A percentile compares a stretch with the other conserved stretches of the same genome.
Evolutionary conservation across 2,329 filamentous ascomycete species (phyloP).

Genomic region (Colletotrichum magnum): DNA sequence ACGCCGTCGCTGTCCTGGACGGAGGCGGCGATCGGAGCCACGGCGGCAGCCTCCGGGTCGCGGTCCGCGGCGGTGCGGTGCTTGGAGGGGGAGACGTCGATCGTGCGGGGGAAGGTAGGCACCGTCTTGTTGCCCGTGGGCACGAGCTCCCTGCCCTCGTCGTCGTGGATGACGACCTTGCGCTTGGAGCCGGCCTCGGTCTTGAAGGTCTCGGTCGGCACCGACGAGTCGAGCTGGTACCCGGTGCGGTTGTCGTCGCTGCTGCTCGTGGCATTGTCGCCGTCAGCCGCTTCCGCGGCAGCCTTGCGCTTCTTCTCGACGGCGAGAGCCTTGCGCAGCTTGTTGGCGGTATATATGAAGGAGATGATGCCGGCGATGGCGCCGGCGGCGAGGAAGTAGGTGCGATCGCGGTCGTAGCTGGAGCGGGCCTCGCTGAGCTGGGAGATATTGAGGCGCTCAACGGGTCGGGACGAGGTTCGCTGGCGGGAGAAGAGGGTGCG

Average conservation of each 20-base stretch:
- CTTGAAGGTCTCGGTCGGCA: conserved; percentile 62
- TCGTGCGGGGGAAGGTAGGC: conserved; percentile 81
- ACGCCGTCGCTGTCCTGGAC: conserved; percentile 59
- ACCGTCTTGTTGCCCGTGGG: conserved; percentile 87
- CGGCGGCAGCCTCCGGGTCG: conserved; percentile 39
- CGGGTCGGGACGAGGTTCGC: conserved; percentile 50
- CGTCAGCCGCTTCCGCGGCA: conserved; percentile 33
- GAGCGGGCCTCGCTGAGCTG: conserved; percentile 61
- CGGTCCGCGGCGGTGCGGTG: conserved; percentile 36
- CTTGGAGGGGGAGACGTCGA: conserved; percentile 70
- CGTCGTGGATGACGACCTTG: conserved; percentile 74
- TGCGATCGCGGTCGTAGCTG: conserved; percentile 66
- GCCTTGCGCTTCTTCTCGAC: conserved; percentile 47
- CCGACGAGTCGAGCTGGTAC: conserved; percentile 58
- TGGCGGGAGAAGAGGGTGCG: conserved; percentile 53
- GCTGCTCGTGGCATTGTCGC: conserved; percentile 32
- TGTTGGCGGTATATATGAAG: conserved; percentile 66
- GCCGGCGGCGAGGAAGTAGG: conserved; percentile 66
- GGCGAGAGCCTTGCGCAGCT: conserved; percentile 61
- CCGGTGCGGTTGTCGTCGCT: conserved; percentile 9
- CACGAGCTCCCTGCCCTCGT: conserved; percentile 81
- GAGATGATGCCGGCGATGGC: conserved; percentile 64
- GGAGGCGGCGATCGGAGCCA: conserved; percentile 55
- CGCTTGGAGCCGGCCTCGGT: conserved; percentile 65
- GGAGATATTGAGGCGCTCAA: conserved; percentile 66